Evolutionary conservation across 768 basidiomycete species (phyloP).

Genomic region (Pholiota microspora): DNA sequence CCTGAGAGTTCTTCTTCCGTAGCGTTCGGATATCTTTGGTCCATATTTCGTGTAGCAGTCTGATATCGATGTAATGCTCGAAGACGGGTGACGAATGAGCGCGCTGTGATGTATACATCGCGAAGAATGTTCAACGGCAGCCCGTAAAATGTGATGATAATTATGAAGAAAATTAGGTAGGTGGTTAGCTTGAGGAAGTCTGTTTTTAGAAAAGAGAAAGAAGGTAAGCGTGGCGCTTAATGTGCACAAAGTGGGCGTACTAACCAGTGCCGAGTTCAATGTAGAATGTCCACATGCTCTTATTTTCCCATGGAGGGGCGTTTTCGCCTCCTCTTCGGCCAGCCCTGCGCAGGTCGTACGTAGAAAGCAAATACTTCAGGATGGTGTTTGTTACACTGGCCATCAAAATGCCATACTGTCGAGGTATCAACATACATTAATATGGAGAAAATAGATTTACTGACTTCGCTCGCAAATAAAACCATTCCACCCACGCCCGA

Average conservation of each 20-base stretch:
- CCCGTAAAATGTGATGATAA: slow-evolving; percentile 93
- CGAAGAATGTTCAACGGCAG: slow-evolving; percentile 95
- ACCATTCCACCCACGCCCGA: slow-evolving; percentile 89
- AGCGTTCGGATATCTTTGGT: slow-evolving; percentile 90
- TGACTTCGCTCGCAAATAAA: slow-evolving; percentile 90
- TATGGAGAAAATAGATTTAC: slow-evolving; percentile 20
- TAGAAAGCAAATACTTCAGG: slow-evolving; percentile 78
- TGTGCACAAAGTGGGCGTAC: neutral
- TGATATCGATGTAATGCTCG: slow-evolving; percentile 91
- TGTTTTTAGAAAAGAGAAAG: slow-evolving; percentile 34
- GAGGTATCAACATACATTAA: slow-evolving; percentile 10
- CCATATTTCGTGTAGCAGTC: slow-evolving; percentile 95
- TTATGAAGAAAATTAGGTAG: slow-evolving; percentile 90
- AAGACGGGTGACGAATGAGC: slow-evolving; percentile 86
- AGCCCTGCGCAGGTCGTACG: slow-evolving; percentile 81
- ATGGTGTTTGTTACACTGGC: slow-evolving; percentile 77
- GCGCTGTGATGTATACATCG: slow-evolving; percentile 93
- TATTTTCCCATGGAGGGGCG: slow-evolving; percentile 94
- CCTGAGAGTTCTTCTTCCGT: slow-evolving; percentile 78
- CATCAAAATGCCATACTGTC: slow-evolving; percentile 84
- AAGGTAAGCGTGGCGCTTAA: slow-evolving; percentile 9
- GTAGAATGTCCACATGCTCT: slow-evolving; percentile 97
- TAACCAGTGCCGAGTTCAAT: slow-evolving; percentile 87
- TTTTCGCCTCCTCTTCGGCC: slow-evolving; percentile 76
- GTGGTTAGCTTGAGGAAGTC: slow-evolving; percentile 93